phyloP scores from a whole-genome alignment of 179 eudicot species.

The Beta corolliflora region DNA sequence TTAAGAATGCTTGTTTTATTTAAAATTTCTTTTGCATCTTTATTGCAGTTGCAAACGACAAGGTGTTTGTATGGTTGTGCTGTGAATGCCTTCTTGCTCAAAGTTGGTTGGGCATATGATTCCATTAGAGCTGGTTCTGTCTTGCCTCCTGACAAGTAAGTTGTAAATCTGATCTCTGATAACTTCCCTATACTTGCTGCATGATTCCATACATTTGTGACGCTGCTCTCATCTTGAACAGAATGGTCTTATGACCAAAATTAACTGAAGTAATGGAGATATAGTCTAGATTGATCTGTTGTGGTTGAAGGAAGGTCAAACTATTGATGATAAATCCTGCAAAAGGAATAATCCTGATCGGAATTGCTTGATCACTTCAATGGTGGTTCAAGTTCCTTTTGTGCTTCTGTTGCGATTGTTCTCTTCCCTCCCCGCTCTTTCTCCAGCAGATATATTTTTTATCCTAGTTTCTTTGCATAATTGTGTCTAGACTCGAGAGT shows the following conservation, averaged over 20 bases:
- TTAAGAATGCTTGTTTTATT: neutral
- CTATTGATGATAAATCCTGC: neutral
- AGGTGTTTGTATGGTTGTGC: constrained; percentile 92
- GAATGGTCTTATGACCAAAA: neutral
- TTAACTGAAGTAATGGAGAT: neutral
- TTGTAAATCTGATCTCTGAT: neutral
- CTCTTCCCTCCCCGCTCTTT: neutral
- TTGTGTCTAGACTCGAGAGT: neutral
- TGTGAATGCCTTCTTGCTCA: constrained; percentile 68
- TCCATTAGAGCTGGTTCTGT: constrained; percentile 68
- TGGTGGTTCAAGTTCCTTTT: neutral
- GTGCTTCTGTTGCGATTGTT: neutral
- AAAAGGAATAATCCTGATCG: neutral
- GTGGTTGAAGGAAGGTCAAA: neutral
- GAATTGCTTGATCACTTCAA: neutral
- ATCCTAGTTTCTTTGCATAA: neutral
- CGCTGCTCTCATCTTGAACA: neutral
- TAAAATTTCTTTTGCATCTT: constrained; percentile 25
- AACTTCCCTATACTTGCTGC: constrained; percentile 10
- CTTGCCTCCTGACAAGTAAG: constrained; percentile 67
- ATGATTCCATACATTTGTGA: constrained; percentile 1
- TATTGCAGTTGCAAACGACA: constrained; percentile 71
- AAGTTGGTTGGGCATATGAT: constrained; percentile 73
- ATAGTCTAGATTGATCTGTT: neutral
- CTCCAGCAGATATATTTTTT: too few relatives aligned